Base-by-base conservation (phyloP, 75 land plant species). In the Gnetum montanum region DNA sequence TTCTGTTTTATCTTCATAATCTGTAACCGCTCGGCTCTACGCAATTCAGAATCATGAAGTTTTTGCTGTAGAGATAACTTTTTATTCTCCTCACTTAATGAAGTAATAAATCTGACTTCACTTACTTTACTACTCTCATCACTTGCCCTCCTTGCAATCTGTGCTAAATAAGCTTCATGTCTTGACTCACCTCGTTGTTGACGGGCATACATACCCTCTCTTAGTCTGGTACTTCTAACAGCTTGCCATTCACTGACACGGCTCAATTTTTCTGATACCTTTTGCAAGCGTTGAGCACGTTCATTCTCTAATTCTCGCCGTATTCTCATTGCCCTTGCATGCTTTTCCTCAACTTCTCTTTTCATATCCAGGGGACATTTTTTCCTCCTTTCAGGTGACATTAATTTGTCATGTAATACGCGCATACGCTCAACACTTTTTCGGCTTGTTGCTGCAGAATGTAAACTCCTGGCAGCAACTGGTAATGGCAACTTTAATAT, bases 201-300 rank as follows among this genome's bases (percentile, higher is more conserved):
- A 22, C 87, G 86, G 22, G 84, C 87, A 82, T 77, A 57, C 82
- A 94, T 70, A 11, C 79, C 96, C 60, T 88, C 90, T 34, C 86
- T 59, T 45, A 94, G 63, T 45, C 80, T 89, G 59, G 58, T 71
- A 60, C 67, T 89, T 29, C 75, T 74, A 44, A 82, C 87, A 64
- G 87, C 86, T 45, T 94, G 98, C 95, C 90, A 89, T 43, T 94
- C 96, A 77, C 69, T 85, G 0, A 94, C 90, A 56, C 90, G 90
- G 60, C 61, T 94, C 28, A 89, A 64, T 58, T 94, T 94, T 56
- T 89, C 87, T 16, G 90, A 85, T 22, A 86, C 71, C 4, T 76
- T 64, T 50, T 94, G 98, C 30, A 94, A 72, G 54, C 80, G 82
- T 41, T 88, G 98, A 19, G 80, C 76, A 43, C 82, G 73, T 62